Conservation (phyloP, 352 stramenopile species). For the Phytophthora agathidicida region DNA sequence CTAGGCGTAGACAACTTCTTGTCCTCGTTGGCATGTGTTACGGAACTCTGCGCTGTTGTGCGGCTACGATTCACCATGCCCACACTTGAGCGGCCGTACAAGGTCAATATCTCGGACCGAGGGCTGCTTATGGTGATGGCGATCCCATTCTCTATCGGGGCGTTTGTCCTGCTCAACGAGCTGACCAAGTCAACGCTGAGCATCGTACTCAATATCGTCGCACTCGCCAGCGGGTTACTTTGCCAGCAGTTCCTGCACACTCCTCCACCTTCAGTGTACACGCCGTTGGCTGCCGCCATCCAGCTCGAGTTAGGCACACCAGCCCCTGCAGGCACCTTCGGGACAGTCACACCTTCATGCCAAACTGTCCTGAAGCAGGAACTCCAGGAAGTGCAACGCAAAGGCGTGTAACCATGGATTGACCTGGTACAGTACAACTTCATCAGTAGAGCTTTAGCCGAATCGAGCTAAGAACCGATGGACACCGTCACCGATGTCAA, state of each 20-base stretch:
- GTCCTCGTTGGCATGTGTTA: conserved; percentile 88
- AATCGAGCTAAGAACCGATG: conserved; percentile 15
- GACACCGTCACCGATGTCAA: conserved; percentile 3
- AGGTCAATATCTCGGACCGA: conserved; percentile 66
- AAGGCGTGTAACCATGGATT: conserved; percentile 16
- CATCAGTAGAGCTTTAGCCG: conserved; percentile 4
- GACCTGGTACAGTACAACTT: background rate
- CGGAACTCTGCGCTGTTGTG: conserved; percentile 93
- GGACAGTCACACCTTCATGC: conserved; percentile 24
- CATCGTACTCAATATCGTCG: conserved; percentile 56
- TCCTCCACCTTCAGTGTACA: conserved; percentile 43
- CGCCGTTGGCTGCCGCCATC: conserved; percentile 34
- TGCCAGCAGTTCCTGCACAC: conserved; percentile 64
- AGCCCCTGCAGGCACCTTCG: conserved; percentile 22
- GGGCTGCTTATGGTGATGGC: conserved; percentile 49
- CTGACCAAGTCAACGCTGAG: conserved; percentile 65
- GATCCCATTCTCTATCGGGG: conserved; percentile 63
- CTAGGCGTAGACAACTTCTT: conserved; percentile 94
- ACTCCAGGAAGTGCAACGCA: conserved; percentile 18
- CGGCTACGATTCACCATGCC: conserved; percentile 83
- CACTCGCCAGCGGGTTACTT: conserved; percentile 53
- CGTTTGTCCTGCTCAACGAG: conserved; percentile 72
- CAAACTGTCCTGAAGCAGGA: conserved; percentile 19
- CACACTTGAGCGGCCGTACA: conserved; percentile 80
- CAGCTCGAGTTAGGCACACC: conserved; percentile 31